Percentiles rank a stretch among this genome's conserved stretches.
phyloP scores from a whole-genome alignment of 495 filamentous ascomycete species.

The Xylaria venustula region DNA sequence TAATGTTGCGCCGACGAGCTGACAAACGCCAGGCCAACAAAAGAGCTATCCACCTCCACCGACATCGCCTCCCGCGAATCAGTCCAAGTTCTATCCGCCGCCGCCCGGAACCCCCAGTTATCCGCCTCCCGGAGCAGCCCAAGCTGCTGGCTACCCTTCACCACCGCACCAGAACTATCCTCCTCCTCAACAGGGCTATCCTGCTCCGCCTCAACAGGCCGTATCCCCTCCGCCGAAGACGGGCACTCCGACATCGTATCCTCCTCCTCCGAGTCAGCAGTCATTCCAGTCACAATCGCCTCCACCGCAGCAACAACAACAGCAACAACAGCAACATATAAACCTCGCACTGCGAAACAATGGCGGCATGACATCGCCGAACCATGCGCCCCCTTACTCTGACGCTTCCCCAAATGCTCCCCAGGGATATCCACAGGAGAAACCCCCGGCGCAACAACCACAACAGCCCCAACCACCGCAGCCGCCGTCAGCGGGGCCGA shows the following conservation, averaged over 20 bases:
- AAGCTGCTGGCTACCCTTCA: constrained; percentile 8
- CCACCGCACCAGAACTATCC: constrained; percentile 32
- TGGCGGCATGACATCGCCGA: constrained; percentile 25
- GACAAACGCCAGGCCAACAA: constrained; percentile 25
- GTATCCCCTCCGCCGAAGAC: constrained; percentile 28
- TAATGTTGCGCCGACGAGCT: neutral
- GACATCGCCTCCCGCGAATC: constrained; percentile 40
- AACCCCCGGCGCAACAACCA: constrained; percentile 25
- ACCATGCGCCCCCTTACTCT: constrained; percentile 34
- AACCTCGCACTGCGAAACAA: constrained; percentile 29
- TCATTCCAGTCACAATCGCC: constrained; percentile 18
- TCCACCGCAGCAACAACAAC: constrained; percentile 30
- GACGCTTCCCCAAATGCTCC: constrained; percentile 26
- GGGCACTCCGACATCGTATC: constrained; percentile 28
- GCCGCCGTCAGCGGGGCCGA: constrained; percentile 4
- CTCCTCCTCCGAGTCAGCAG: constrained; percentile 17
- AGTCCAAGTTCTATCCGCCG: constrained; percentile 48
- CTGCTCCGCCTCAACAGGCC: constrained; percentile 26
- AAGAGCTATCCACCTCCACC: constrained; percentile 38
- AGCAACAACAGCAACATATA: constrained; percentile 22
- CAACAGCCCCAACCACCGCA: constrained; percentile 21
- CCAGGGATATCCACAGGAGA: constrained; percentile 37
- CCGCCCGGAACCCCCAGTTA: constrained; percentile 25
- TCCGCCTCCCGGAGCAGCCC: constrained; percentile 16
- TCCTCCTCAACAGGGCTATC: constrained; percentile 43